These are phyloP conservation scores for Talaromyces marneffei DNA, from an alignment of 2,329 filamentous ascomycete genomes.

Conservation along the genomic window DNA sequence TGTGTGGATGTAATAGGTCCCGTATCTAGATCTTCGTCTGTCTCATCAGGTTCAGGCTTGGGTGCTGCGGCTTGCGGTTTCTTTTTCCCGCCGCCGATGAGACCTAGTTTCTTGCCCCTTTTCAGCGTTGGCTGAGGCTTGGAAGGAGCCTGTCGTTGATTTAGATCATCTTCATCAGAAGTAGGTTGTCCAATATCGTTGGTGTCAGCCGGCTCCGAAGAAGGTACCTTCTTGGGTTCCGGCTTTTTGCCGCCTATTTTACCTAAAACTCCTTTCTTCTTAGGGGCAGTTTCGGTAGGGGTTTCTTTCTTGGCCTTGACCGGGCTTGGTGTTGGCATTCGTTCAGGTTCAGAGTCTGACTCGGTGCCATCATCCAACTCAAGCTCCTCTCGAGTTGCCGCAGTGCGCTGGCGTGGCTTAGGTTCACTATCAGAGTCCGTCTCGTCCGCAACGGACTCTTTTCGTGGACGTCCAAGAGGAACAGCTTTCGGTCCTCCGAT, in stretches of 20 bases:
- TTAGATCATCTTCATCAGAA: neutral
- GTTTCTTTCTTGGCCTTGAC: neutral
- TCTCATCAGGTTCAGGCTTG: constrained; percentile 3
- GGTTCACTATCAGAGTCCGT: constrained; percentile 14
- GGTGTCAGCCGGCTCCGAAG: neutral
- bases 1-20: constrained; percentile 10
- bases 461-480: neutral
- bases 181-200: neutral
- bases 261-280: constrained; percentile 16
- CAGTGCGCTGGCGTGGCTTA: neutral
- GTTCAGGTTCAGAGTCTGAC: neutral
- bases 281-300: neutral
- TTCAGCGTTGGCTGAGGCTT: constrained; percentile 12
- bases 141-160: constrained; percentile 6
- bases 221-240: neutral
- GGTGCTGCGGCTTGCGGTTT: constrained; percentile 15
- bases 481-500: constrained; percentile 14
- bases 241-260: constrained; percentile 22
- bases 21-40: constrained; percentile 13
- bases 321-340: neutral
- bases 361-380: neutral
- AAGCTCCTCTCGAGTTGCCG: neutral
- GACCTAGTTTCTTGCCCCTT: constrained; percentile 22
- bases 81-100: constrained; percentile 26
- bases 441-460: constrained; percentile 4